Conservation (phyloP, 2,329 filamentous ascomycete genomes). For the Alternaria incomplexa region DNA sequence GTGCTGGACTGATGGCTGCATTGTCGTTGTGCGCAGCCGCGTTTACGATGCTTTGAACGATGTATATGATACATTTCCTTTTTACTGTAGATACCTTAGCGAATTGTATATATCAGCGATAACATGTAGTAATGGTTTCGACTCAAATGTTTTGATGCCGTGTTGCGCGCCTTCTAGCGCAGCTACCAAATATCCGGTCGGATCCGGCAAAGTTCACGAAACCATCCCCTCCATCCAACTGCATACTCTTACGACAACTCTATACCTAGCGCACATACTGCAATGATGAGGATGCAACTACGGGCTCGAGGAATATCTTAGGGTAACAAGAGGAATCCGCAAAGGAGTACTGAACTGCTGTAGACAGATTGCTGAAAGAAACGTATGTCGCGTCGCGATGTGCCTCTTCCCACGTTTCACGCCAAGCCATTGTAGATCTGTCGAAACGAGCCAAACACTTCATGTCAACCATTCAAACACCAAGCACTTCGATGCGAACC, state of each 20-base stretch:
- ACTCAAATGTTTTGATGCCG: neutral
- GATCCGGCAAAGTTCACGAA: neutral
- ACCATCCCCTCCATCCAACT: neutral
- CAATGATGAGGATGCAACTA: neutral
- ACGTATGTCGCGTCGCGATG: neutral
- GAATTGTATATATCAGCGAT: neutral
- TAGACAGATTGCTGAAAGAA: neutral
- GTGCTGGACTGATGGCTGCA: slow-evolving; percentile 15
- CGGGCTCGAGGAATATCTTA: accelerated
- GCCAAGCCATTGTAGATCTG: neutral
- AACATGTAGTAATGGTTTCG: neutral
- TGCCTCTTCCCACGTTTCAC: neutral
- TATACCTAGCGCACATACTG: neutral
- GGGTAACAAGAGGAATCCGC: too few relatives aligned
- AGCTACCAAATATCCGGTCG: neutral
- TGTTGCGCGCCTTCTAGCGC: neutral
- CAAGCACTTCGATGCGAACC: neutral
- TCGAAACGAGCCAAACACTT: slow-evolving; percentile 2
- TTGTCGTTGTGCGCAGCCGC: slow-evolving; percentile 1
- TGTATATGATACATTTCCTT: neutral
- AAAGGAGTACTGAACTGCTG: neutral
- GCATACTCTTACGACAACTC: neutral
- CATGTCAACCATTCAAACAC: neutral
- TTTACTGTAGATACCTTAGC: slow-evolving; percentile 5
- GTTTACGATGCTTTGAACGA: slow-evolving; percentile 3